Evolutionary conservation across 192 early-diverging fungal genomes (phyloP).

Genomic region (Phlyctochytrium bullatum): DNA sequence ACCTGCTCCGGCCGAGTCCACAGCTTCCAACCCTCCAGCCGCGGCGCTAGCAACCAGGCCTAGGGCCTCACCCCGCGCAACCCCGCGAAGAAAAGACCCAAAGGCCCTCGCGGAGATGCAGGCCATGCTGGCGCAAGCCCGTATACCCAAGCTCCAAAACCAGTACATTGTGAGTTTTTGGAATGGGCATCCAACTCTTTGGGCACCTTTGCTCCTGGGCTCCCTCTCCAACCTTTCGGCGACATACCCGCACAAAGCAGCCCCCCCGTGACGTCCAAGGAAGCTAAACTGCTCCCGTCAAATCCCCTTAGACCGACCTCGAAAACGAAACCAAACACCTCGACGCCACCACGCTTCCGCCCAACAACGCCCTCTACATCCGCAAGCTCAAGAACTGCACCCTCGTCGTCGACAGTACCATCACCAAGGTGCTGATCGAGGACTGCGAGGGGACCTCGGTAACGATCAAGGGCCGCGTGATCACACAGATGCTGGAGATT

Average conservation of each 20-base stretch:
- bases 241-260: not conserved
- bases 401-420: conserved; percentile 3
- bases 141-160: not conserved
- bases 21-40: no score
- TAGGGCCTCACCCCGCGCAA: not conserved
- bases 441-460: conserved; percentile 4
- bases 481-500: conserved; percentile 16
- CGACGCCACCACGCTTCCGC: not conserved
- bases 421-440: conserved; percentile 16
- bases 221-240: not conserved
- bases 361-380: conserved; percentile 12
- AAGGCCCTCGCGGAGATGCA: not conserved
- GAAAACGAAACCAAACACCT: not conserved
- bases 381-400: not conserved
- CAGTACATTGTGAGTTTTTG: not conserved
- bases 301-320: not conserved
- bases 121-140: not conserved
- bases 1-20: no score
- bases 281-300: no score
- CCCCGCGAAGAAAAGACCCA: not conserved
- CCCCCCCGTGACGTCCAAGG: no score
- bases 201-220: not conserved
- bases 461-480: not conserved
- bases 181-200: no score
- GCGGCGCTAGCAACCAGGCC: not conserved